Evolutionary conservation across 176 grass and related monocot species (phyloP).

Genomic region (Areca catechu): DNA sequence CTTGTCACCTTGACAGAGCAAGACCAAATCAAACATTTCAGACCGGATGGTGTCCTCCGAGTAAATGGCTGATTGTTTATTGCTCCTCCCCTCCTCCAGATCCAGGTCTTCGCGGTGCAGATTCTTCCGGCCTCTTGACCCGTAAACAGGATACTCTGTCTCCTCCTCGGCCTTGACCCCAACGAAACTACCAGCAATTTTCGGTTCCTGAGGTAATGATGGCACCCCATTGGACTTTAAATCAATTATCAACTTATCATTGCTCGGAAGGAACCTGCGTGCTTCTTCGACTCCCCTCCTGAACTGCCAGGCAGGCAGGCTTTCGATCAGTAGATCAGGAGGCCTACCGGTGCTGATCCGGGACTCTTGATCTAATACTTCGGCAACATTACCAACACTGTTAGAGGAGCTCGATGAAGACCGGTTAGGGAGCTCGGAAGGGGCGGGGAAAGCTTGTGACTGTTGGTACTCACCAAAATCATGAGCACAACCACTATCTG

Average conservation of each 20-base stretch:
- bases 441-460: neutral
- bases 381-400: constrained; percentile 5
- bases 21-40: constrained; percentile 65
- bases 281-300: constrained; percentile 76
- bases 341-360: constrained; percentile 42
- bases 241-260: constrained; percentile 35
- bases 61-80: constrained; percentile 70
- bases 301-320: constrained; percentile 88
- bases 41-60: constrained; percentile 65
- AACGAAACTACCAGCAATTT: constrained; percentile 12
- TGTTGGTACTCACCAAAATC: constrained; percentile 15
- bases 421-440: constrained; percentile 22
- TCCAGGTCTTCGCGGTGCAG: constrained; percentile 64
- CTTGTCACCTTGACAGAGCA: constrained; percentile 59
- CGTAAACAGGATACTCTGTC: constrained; percentile 15
- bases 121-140: constrained; percentile 28
- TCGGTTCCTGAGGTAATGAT: constrained; percentile 13
- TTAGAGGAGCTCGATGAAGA: constrained; percentile 22
- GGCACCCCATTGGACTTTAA: constrained; percentile 32
- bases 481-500: constrained; percentile 15
- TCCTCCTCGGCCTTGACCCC: constrained; percentile 27
- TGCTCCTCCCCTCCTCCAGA: constrained; percentile 65
- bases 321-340: constrained; percentile 65
- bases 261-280: constrained; percentile 47
- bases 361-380: constrained; percentile 38